Conservation (phyloP, 371 early-diverging fungal species). For the Fennellomyces sp. region DNA sequence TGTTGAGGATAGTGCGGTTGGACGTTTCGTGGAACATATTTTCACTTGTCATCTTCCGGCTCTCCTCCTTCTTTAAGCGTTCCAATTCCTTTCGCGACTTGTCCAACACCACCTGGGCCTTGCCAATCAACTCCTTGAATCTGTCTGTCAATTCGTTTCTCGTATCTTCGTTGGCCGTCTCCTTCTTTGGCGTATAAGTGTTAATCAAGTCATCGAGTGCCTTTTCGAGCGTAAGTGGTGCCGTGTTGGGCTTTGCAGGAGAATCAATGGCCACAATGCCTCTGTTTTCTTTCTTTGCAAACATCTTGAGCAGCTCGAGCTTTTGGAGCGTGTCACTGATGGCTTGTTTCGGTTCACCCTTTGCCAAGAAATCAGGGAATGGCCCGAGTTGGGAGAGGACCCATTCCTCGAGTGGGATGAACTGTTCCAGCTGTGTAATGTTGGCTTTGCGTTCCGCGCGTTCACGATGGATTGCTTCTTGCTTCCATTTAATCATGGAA, state of each 20-base stretch:
- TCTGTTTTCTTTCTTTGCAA: not conserved
- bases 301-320: not conserved
- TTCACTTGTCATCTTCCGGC: constrained; percentile 78
- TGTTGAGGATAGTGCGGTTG: constrained; percentile 68
- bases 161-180: not conserved
- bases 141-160: constrained; percentile 15
- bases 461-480: constrained; percentile 86
- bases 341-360: not conserved
- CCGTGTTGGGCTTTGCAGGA: not conserved
- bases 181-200: constrained; percentile 9
- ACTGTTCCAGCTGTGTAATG: constrained; percentile 64
- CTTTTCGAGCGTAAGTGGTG: constrained; percentile 7
- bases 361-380: not conserved
- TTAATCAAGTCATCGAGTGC: not conserved
- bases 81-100: constrained; percentile 54
- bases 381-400: constrained; percentile 1
- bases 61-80: constrained; percentile 64
- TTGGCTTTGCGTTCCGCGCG: constrained; percentile 83
- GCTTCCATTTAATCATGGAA: constrained; percentile 92
- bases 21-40: constrained; percentile 77
- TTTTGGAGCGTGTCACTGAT: not conserved
- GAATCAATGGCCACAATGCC: constrained; percentile 7
- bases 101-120: constrained; percentile 29
- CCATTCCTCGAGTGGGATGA: constrained; percentile 44
- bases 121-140: not conserved